Evolutionary conservation across 2,329 filamentous ascomycete species (phyloP), one percentile per base, ranked within the genome.

Genomic region (Onygenales sp.): DNA sequence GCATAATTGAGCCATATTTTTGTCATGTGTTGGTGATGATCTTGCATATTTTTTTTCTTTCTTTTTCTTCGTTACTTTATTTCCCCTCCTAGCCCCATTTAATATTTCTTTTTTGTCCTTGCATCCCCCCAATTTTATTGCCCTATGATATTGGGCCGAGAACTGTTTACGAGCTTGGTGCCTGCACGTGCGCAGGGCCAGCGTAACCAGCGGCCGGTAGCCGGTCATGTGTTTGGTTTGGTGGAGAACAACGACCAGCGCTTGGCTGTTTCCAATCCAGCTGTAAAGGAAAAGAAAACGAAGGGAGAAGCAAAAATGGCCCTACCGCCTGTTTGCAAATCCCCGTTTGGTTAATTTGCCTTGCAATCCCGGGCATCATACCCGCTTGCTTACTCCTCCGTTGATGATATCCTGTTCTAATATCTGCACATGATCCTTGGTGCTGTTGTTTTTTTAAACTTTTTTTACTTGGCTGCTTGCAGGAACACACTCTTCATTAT

Each of bases 391-490:
- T 5, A 27, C 21, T 27, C 3, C 21, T 27, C 21, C 21, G 21
- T 27, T 27, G 21, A 27, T 27, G 21, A 27, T 27, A 27, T 27
- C 21, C 21, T 27, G 21, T 27, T 27, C 21, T 27, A 27, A 27
- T 27, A 27, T 27, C 21, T 27, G 21, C 21, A 27, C 21, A 27
- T 27, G 21, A 27, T 27, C 5, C 21, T 27, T 27, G 21, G 21
- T 27, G 21, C 21, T 5, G 59, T 55, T 27, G 46, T 52, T 56
- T 58, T 55, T 55, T 48, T 32, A n/a, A 5, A 8, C 51, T 52
- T 53, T 46, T 57, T 42, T 51, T 43, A 46, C 33, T 59, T 56
- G 48, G 51, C 14, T 58, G 58, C 54, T 56, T 51, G 56, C 51
- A 42, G 51, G 44, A 52, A 45, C 47, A 58, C 51, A 53, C 52